Evolutionary conservation across 768 basidiomycete genomes (phyloP).

Genomic region (Phallus indusiatus): DNA sequence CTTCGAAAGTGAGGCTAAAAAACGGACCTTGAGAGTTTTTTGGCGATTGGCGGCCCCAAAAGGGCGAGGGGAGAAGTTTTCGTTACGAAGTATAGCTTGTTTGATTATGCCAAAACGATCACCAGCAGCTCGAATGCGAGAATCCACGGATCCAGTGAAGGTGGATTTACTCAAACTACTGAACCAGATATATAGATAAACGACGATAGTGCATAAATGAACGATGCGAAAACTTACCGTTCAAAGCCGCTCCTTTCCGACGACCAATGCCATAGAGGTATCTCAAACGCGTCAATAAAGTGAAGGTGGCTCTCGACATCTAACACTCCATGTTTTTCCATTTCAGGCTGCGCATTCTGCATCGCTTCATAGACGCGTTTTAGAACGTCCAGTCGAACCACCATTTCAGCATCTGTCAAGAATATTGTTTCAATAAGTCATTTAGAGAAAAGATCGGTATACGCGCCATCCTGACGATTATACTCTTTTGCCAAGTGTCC

Average conservation of each 20-base stretch:
- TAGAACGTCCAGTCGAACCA: slow-evolving; percentile 60
- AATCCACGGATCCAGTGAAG: slow-evolving; percentile 77
- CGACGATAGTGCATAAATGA: slow-evolving; percentile 1
- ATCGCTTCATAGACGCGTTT: slow-evolving; percentile 66
- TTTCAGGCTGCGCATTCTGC: slow-evolving; percentile 51
- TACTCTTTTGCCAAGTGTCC: slow-evolving; percentile 81
- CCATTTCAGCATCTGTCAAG: slow-evolving; percentile 65
- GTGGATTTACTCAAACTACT: slow-evolving; percentile 49
- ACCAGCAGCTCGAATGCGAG: slow-evolving; percentile 67
- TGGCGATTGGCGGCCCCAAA: slow-evolving; percentile 64
- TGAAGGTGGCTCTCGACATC: slow-evolving; percentile 77
- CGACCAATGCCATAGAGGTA: slow-evolving; percentile 93
- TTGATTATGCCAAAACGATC: slow-evolving; percentile 86
- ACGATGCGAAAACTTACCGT: slow-evolving; percentile 39
- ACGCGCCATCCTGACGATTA: slow-evolving; percentile 77
- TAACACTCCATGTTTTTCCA: slow-evolving; percentile 44
- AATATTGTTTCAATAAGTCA: neutral
- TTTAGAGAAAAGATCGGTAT: neutral
- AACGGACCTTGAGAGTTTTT: slow-evolving; percentile 74
- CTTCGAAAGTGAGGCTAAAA: neutral
- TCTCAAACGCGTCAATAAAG: slow-evolving; percentile 86
- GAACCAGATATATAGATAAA: slow-evolving; percentile 1
- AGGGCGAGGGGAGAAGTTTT: slow-evolving; percentile 92
- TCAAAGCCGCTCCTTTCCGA: slow-evolving; percentile 80
- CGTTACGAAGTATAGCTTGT: slow-evolving; percentile 89